Evolutionary conservation across 75 land plant genomes (phyloP).

Genomic region (Pinus tabuliformis): DNA sequence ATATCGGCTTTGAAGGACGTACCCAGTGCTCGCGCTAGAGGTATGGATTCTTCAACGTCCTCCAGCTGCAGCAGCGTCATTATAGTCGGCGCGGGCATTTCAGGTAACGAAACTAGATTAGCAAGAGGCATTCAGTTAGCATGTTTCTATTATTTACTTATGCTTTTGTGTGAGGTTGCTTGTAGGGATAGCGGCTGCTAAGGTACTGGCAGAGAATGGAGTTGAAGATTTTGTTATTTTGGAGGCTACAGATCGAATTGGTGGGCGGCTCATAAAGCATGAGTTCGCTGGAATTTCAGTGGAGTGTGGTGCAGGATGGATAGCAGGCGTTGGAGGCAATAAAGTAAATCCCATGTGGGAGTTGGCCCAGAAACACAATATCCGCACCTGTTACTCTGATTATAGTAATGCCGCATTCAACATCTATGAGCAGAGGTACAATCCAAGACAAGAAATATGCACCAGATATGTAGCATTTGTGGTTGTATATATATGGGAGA

Average conservation of each 20-base stretch:
- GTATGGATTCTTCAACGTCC: too few species aligned
- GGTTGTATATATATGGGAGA: too few species aligned
- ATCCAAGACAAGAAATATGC: neutral
- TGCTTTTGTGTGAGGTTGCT: neutral
- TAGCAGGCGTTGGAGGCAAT: constrained; percentile 54
- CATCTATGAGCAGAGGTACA: constrained; percentile 39
- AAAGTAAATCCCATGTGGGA: constrained; percentile 47
- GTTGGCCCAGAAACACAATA: constrained; percentile 29
- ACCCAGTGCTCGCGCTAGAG: too few species aligned
- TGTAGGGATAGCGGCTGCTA: constrained; percentile 59
- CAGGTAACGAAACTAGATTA: constrained; percentile 4
- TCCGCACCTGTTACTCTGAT: constrained; percentile 30
- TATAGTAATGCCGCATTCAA: constrained; percentile 36
- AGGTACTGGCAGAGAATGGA: constrained; percentile 47
- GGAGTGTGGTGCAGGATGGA: constrained; percentile 69
- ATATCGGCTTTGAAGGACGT: too few species aligned
- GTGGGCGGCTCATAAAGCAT: constrained; percentile 45
- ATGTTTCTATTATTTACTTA: neutral
- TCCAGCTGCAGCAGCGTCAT: constrained; percentile 2
- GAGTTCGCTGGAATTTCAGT: constrained; percentile 33
- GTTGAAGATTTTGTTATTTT: constrained; percentile 40
- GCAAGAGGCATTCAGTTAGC: neutral
- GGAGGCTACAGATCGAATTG: constrained; percentile 56
- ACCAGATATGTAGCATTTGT: too few species aligned
- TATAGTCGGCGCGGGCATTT: constrained; percentile 34